phyloP scores from a whole-genome alignment of 1,139 yeast genomes.

The Suhomyces taliae region DNA sequence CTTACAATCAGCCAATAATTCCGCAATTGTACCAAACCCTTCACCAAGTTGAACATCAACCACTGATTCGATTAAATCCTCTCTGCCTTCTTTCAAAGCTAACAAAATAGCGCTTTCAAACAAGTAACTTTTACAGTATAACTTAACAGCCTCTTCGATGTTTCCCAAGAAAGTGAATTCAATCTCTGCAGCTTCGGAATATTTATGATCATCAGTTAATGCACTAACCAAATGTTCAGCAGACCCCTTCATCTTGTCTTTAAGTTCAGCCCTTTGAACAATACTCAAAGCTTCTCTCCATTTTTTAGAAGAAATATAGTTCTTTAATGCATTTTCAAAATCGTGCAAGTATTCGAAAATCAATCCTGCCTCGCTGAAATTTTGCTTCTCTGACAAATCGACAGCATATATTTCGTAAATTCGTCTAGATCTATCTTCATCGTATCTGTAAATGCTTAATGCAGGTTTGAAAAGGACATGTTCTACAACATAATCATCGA shows the following conservation, averaged over 20 bases:
- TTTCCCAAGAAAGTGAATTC: slow-evolving; percentile 62
- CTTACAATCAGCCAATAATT: slow-evolving; percentile 86
- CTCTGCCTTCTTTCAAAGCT: slow-evolving; percentile 44
- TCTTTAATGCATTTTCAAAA: slow-evolving; percentile 60
- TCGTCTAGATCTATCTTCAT: slow-evolving; percentile 51
- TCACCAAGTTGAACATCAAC: slow-evolving; percentile 79
- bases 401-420: slow-evolving; percentile 66
- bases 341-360: slow-evolving; percentile 70
- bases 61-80: slow-evolving; percentile 53
- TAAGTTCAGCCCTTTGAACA: slow-evolving; percentile 41
- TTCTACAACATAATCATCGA: slow-evolving; percentile 65
- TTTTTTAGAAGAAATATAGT: slow-evolving; percentile 65
- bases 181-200: slow-evolving; percentile 81
- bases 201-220: slow-evolving; percentile 69
- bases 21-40: slow-evolving; percentile 85
- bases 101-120: slow-evolving; percentile 77
- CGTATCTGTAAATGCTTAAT: slow-evolving; percentile 59
- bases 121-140: slow-evolving; percentile 72
- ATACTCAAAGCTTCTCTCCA: slow-evolving; percentile 86
- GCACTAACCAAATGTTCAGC: slow-evolving; percentile 61
- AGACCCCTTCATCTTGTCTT: slow-evolving; percentile 37
- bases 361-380: slow-evolving; percentile 72
- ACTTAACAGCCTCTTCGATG: slow-evolving; percentile 58
- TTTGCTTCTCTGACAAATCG: slow-evolving; percentile 52
- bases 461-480: slow-evolving; percentile 78